Evolutionary conservation across 1,284 basidiomycete species (phyloP), one percentile per base, ranked within the genome.

Genomic region (Blastosporella zonata): DNA sequence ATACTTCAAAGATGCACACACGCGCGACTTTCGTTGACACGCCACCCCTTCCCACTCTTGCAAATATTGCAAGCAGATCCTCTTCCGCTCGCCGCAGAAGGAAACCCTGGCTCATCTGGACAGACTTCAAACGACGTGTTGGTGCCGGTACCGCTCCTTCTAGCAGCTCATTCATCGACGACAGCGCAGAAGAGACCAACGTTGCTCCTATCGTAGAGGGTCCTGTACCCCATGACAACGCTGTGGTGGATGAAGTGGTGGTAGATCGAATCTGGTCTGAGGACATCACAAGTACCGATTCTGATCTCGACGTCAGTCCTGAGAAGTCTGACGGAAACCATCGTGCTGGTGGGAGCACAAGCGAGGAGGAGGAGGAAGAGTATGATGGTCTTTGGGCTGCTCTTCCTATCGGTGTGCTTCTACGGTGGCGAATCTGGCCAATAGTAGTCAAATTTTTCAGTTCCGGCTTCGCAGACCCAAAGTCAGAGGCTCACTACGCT

Each of bases 221-320:
- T n/a, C 37, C 50, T 18, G 55, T 55, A 2, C 65, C 59, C 23
- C 59, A 61, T 23, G 67, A 67, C 39, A 47, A 43, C 31, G 51
- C 65, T 23, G 64, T 71, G 42, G 78, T 87, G 1, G 76, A 89
- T 62, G 76, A 83, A 65, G 77, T 87, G 13, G 78, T 88, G n/a
- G 83, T 88, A 13, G 85, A 88, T 64, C 75, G 84, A 39, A 66
- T 73, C 29, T 87, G 84, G 84, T 69, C 73, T 3, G 78, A 81
- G 52, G 77, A 81, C 51, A 67, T 76, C 48, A 75, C 73, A 62
- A 76, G 69, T 47, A 67, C 73, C 25, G 72, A 75, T 47, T 79
- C 78, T 10, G 81, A 81, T 18, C 72, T 77, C 29, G 74, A 67
- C 29, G 68, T 59, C 18, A 72, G 64, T 17, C 73, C 69, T 17